phyloP scores from a whole-genome alignment of 345 rosid species.

The Dovyalis caffra region DNA sequence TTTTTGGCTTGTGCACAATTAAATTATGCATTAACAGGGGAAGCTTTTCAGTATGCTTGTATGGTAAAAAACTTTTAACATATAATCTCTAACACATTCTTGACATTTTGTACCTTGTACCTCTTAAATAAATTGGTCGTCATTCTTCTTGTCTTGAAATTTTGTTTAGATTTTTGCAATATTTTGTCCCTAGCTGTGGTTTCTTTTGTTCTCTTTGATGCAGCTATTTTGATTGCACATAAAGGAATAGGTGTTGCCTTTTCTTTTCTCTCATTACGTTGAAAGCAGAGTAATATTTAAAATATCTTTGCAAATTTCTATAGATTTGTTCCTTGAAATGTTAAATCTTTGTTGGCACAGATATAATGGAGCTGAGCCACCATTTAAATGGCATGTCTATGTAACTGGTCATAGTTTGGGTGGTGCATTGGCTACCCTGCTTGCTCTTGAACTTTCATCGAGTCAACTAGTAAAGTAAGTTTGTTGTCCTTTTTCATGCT shows the following conservation, averaged over 20 bases:
- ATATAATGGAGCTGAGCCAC: slow-evolving; percentile 48
- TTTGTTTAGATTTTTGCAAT: neutral
- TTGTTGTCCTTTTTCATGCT: neutral
- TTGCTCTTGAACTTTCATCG: slow-evolving; percentile 88
- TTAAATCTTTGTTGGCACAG: slow-evolving; percentile 36
- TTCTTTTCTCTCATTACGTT: too few species aligned
- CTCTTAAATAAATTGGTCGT: neutral
- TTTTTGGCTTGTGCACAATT: neutral
- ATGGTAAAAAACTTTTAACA: neutral
- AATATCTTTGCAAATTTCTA: neutral
- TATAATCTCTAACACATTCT: neutral
- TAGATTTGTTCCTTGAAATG: neutral
- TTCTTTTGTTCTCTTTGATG: too few species aligned
- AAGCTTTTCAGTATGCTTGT: neutral
- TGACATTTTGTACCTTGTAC: neutral
- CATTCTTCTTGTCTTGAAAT: neutral
- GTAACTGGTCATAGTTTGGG: slow-evolving; percentile 98
- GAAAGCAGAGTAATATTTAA: too few species aligned
- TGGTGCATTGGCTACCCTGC: slow-evolving; percentile 93
- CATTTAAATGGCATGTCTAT: slow-evolving; percentile 73
- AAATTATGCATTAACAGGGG: neutral
- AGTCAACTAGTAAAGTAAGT: slow-evolving; percentile 82
- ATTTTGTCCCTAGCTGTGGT: neutral
- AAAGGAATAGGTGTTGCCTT: too few species aligned
- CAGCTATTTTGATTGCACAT: too few species aligned